These are phyloP conservation scores for Euptelea pleiosperma DNA, from an alignment of 164 flowering plant genomes.

Conservation along the genomic window DNA sequence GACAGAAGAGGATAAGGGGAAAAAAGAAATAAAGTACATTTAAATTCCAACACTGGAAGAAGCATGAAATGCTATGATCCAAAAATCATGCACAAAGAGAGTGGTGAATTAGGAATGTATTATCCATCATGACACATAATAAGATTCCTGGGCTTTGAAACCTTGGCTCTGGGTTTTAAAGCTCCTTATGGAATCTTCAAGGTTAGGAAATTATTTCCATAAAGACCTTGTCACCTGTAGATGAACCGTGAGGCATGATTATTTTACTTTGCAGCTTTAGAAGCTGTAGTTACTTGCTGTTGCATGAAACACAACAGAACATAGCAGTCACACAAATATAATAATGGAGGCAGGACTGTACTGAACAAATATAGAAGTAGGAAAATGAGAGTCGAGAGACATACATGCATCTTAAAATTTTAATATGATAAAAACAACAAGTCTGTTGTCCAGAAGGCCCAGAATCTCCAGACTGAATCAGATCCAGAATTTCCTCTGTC, in stretches of 20 bases:
- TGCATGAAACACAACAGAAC: neutral
- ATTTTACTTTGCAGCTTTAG: no score
- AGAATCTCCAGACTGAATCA: constrained; percentile 21
- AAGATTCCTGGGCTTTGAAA: no score
- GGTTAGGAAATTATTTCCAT: no score
- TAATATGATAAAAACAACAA: constrained; percentile 60
- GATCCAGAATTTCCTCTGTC: constrained; percentile 37
- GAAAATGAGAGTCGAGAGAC: constrained; percentile 39
- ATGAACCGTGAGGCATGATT: no score
- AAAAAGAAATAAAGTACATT: neutral
- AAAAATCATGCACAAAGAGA: neutral
- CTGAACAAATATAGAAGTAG: neutral
- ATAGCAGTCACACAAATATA: neutral
- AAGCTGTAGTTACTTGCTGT: neutral
- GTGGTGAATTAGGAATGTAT: neutral
- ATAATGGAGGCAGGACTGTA: neutral
- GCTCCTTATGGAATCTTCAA: no score
- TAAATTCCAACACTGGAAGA: neutral
- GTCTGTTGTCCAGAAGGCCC: constrained; percentile 30
- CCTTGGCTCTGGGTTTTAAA: no score
- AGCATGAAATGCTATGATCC: no score
- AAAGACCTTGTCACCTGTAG: no score
- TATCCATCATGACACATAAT: neutral
- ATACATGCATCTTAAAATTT: no score
- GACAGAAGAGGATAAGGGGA: neutral